Base-by-base conservation (phyloP, 2,329 filamentous ascomycete species). In the Xenosphaeropsis pyriputrescens region DNA sequence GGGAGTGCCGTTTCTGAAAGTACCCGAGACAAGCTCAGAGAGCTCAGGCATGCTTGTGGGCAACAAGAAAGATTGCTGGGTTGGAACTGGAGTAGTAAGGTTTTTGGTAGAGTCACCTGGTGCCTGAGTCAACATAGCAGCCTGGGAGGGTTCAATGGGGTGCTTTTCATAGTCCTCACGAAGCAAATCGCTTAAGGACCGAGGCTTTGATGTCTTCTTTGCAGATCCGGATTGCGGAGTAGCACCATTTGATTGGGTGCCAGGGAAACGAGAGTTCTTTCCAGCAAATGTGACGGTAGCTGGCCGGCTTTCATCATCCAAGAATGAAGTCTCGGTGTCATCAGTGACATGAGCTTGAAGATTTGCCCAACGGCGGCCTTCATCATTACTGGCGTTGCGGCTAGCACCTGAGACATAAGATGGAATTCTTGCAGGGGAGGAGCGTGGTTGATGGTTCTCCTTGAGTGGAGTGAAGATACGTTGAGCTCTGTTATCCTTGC, bases 11-110 rank as follows among this genome's bases (percentile, higher is more conserved):
- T 44, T 43, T 16, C 39, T 39, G 29, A 45, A 29, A 6, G 68
- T 60, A 38, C 70, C 71, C 16, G 71, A 74, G 9, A 77, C 65
- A 19, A 77, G 59, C 47, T 77, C 72, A 5, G 71, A 75, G 40
- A 76, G 62, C 45, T 77, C 73, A 6, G 70, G 67, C 33, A 75
- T 57, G 43, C 76, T 70, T 26, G 22, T 26, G 2, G 74, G 73
- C 4, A 79, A 60, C 36, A 72, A 61, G 49, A 77, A 77, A 0
- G 74, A 78, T 41, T 72, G 69, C 30, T 64, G 62, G 14, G 71
- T 75, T 42, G 59, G 59, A 42, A 62, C 71, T 35, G 63, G 62
- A 3, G 62, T 61, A 17, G 36, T 41, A 18, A 58, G 55, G 14
- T 51, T 54, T 39, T 51, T 51, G 18, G 50, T 52, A 31, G 49